Evolutionary conservation across 2,329 filamentous ascomycete species (phyloP).

Genomic region (Plenodomus lindquistii): DNA sequence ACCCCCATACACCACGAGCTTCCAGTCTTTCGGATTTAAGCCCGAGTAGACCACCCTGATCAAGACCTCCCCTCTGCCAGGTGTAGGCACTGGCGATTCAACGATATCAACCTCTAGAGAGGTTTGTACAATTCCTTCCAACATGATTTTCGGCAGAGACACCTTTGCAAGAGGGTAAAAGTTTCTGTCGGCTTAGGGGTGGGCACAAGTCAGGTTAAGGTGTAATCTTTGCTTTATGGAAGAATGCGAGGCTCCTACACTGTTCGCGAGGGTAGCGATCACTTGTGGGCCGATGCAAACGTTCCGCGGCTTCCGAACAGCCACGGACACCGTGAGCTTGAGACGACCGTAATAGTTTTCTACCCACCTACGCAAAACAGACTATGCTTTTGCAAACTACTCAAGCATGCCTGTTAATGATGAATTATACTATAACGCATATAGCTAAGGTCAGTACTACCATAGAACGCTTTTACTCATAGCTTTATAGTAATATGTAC

Average conservation of each 20-base stretch:
- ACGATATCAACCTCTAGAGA: not conserved
- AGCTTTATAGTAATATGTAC: no score
- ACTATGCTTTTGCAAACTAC: no score
- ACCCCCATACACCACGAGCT: constrained; percentile 12
- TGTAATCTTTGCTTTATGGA: not conserved
- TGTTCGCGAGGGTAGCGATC: not conserved
- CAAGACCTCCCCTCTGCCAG: constrained; percentile 24
- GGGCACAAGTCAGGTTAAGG: not conserved
- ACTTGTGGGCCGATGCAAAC: not conserved
- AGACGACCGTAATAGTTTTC: not conserved
- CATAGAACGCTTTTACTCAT: no score
- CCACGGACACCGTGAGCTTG: not conserved
- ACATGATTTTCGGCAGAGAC: not conserved
- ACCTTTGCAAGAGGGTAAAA: not conserved
- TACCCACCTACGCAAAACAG: not conserved
- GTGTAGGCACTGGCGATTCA: constrained; percentile 16
- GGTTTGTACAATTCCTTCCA: not conserved
- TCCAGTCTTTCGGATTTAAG: constrained; percentile 51
- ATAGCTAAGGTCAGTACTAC: no score
- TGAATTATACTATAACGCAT: no score
- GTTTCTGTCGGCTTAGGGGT: not conserved
- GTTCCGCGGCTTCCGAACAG: not conserved
- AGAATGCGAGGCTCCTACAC: not conserved
- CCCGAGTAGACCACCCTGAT: constrained; percentile 38
- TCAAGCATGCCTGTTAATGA: no score